Evolutionary conservation across 257 asterid species (phyloP), one percentile per base, ranked within the genome.

Genomic region (Solanum raphanifolium): DNA sequence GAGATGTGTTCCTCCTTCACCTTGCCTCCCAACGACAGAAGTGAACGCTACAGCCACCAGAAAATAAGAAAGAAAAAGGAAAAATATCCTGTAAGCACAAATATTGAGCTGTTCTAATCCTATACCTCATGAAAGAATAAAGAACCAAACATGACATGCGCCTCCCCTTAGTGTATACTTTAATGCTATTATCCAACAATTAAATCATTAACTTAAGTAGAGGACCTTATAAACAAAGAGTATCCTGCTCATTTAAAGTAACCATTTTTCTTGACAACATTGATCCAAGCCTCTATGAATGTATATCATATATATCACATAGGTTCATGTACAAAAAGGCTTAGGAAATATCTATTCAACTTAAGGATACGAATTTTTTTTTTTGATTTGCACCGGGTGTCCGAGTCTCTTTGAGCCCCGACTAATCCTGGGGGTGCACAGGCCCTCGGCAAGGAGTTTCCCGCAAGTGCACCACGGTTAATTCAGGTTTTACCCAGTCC

Each of bases 1-100:
- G 99, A 93, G 88, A 97, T 92, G 88, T 94, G 95, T 15, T 95
- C 96, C 89, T 97, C 99, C 92, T 93, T 92, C 94, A 96, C 99
- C 93, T 91, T 94, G 88, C 99, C 99, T 35, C 94, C 98, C 90
- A 91, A 86, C 1, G 98, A 94, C 52, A 97, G 95, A 91, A 95
- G 94, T n/a, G 95, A 91, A 75, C 92, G 90, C 99, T 97, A 94
- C 93, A 89, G 68, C 43, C 87, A 90, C 89, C 87, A 86, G 15
- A 72, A 81, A 81, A 46, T 12, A 27, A 41, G 60, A 27, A 43
- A 15, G 25, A 2, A 41, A 78, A 79, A 8, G 84, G 23, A 46
- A 46, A 43, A 29, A 46, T 81, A 43, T 16, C 35, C 18, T 16
- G 85, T 81, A 81, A 81, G 85, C 39, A 81, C 41, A 81, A 81